These are phyloP conservation scores for Globisporangium uncinulatum DNA, from an alignment of 352 stramenopile species.

Conservation along the genomic window DNA sequence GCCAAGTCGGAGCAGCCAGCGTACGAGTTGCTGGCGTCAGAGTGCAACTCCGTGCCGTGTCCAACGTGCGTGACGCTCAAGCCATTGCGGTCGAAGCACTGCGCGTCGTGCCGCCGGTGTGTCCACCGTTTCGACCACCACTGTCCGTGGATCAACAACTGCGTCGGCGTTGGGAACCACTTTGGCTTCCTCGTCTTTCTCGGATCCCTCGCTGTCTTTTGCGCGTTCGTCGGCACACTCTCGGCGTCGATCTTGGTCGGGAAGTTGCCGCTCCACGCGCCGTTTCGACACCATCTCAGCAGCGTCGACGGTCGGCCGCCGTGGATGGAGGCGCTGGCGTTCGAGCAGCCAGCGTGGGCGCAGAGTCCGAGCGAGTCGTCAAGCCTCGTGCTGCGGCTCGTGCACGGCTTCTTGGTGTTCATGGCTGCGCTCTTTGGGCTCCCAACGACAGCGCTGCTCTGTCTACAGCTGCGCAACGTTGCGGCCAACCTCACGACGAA, in stretches of 20 bases:
- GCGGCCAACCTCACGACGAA: conserved; percentile 73
- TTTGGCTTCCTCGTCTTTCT: conserved; percentile 72
- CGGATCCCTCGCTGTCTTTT: conserved; percentile 38
- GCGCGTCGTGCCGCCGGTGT: conserved; percentile 68
- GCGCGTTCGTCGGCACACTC: conserved; percentile 32
- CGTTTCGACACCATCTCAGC: conserved; percentile 5
- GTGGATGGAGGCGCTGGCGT: conserved; percentile 13
- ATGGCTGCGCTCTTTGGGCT: conserved; percentile 56
- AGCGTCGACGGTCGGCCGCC: neutral
- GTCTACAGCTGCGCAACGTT: conserved; percentile 71
- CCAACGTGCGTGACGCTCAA: conserved; percentile 77
- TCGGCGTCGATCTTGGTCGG: conserved; percentile 48
- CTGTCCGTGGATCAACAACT: conserved; percentile 87
- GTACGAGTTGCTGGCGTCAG: conserved; percentile 69
- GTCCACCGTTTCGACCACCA: conserved; percentile 83
- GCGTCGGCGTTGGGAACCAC: conserved; percentile 70
- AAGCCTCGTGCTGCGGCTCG: conserved; percentile 37
- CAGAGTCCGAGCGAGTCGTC: conserved; percentile 17
- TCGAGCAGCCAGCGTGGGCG: conserved; percentile 8
- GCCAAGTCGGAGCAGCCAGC: conserved; percentile 47
- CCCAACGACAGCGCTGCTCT: conserved; percentile 54
- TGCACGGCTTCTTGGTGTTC: conserved; percentile 54
- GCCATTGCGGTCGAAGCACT: conserved; percentile 75
- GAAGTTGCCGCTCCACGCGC: conserved; percentile 29
- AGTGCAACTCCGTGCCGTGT: conserved; percentile 61